These are phyloP conservation scores for Candida berthetii DNA, from an alignment of 805 yeast species.

Conservation along the genomic window DNA sequence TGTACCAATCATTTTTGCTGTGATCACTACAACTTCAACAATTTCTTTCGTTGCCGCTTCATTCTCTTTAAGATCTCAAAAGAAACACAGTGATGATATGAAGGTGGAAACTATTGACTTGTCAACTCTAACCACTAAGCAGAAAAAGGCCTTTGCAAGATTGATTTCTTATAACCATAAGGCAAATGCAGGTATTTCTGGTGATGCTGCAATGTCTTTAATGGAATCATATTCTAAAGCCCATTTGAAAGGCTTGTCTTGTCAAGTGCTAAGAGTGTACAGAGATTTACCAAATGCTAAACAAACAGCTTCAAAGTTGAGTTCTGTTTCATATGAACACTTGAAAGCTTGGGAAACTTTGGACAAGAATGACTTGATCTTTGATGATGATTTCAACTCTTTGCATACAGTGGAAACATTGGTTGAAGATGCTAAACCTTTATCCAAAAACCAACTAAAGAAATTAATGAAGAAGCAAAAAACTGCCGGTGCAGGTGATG, in stretches of 20 bases:
- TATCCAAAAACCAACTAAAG: conserved; percentile 1
- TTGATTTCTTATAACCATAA: neutral
- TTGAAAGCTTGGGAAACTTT: conserved; percentile 1
- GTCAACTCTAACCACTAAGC: neutral
- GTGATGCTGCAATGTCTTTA: neutral
- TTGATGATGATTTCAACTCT: conserved; percentile 1
- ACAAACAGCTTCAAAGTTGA: too few relatives aligned
- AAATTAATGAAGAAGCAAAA: neutral
- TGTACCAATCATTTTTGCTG: neutral
- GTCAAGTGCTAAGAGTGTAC: neutral
- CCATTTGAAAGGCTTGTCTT: neutral
- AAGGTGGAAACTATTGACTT: neutral
- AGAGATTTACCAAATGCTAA: neutral
- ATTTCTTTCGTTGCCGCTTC: neutral
- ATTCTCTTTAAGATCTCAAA: neutral
- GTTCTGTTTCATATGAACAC: neutral
- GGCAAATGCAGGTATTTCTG: neutral
- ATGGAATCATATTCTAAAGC: conserved; percentile 1
- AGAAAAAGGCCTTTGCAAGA: conserved; percentile 1
- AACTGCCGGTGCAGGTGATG: neutral
- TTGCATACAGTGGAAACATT: neutral
- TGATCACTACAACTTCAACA: neutral
- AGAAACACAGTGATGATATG: neutral
- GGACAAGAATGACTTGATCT: neutral
- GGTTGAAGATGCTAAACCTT: conserved; percentile 1